Percentiles rank a stretch among this genome's conserved stretches.
phyloP scores from a whole-genome alignment of 805 yeast species.

The Tetrapisispora phaffii region DNA sequence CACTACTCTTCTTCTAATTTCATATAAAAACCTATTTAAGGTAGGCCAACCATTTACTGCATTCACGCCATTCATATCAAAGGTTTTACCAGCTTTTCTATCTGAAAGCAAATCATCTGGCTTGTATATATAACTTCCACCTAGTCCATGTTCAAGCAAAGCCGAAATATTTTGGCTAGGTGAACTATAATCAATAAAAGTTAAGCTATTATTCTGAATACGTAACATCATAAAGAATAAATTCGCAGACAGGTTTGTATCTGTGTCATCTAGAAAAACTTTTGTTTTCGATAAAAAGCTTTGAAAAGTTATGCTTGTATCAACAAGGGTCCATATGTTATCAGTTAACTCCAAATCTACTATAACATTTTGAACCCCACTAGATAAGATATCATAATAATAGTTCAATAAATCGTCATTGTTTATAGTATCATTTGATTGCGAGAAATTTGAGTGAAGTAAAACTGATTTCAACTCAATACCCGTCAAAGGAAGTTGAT shows the following conservation, averaged over 20 bases:
- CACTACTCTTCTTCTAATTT: conserved; percentile 29
- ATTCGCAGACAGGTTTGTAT: conserved; percentile 39
- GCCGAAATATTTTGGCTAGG: conserved; percentile 12
- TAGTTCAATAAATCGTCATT: conserved; percentile 21
- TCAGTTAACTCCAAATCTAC: conserved; percentile 52
- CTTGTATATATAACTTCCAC: conserved; percentile 21
- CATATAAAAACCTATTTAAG: conserved; percentile 29
- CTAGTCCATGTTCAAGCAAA: conserved; percentile 12
- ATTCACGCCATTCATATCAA: conserved; percentile 7
- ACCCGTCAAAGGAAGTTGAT: conserved; percentile 34
- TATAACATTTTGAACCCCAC: conserved; percentile 39
- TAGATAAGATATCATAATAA: conserved; percentile 29
- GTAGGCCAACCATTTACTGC: conserved; percentile 29
- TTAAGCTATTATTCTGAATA: conserved; percentile 5
- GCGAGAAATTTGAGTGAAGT: conserved; percentile 9
- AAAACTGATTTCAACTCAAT: conserved; percentile 29
- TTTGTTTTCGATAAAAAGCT: conserved; percentile 25
- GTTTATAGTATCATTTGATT: conserved; percentile 25
- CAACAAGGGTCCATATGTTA: conserved; percentile 18
- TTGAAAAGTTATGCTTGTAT: conserved; percentile 17
- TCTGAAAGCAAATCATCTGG: conserved; percentile 22
- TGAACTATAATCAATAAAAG: neutral
- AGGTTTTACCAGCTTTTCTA: conserved; percentile 12
- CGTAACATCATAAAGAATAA: conserved; percentile 34
- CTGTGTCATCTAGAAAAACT: conserved; percentile 32